Base-by-base conservation (phyloP, 192 early-diverging fungal genomes). In the Spizellomyces sp. region DNA sequence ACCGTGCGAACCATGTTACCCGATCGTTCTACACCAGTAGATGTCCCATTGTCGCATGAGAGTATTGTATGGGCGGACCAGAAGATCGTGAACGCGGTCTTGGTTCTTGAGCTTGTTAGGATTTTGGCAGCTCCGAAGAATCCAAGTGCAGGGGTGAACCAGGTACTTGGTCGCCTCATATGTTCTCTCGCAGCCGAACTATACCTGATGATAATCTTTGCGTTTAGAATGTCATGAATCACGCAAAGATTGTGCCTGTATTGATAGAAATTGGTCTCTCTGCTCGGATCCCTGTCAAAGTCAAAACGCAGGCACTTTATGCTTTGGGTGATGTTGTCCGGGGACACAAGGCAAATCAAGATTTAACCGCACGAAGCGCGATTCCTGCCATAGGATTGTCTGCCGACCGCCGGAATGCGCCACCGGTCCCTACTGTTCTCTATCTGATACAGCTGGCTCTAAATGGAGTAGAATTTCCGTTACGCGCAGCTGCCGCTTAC, bases 51-150 rank as follows among this genome's bases (percentile, higher is more conserved):
- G 66, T 81, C 63, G 63, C 65, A 85, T 68, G 57, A 71, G 5
- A 58, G 66, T 8, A 73, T 70, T 46, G 56, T 78, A 56, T 95
- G 94, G 87, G 81, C 82, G 12, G 86, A 91, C 10, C 96, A 98
- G 79, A 93, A 95, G 67, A 86, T 89, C 6, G 85, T 84, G 67
- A 98, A 98, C 70, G 92, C 92, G 56, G 86, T 91, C n/a, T 84
- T 92, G 17, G 90, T 96, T 0, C 80, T 99, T 64, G 92, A 95
- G 57, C 80, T 98, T 50, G 88, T 98, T 45, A 86, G 94, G 27
- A 93, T 96, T 70, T 83, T 99, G 27, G 92, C 94, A 5, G 93
- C 89, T 48, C 93, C 92, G 8, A 93, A 93, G 59, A 93, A 91
- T 73, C 88, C 89, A 14, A 98, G 93, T 73, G 96, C 96, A 0